Evolutionary conservation across 768 basidiomycete genomes (phyloP).

Genomic region (Rhizopogon vinicolor): DNA sequence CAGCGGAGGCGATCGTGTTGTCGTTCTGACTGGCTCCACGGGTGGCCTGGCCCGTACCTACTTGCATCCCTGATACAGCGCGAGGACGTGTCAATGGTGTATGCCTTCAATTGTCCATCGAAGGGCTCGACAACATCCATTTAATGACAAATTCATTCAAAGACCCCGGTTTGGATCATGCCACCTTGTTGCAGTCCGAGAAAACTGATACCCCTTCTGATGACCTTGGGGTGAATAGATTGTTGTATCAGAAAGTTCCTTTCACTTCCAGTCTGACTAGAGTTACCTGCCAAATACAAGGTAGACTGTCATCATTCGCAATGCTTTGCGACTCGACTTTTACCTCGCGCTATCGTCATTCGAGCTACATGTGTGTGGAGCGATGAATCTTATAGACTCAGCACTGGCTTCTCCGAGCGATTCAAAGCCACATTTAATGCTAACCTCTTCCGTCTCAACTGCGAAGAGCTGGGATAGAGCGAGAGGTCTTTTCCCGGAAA

Average conservation of each 20-base stretch:
- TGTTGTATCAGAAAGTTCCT: too few species aligned
- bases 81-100: slow-evolving; percentile 1
- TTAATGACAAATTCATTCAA: too few species aligned
- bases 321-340: slow-evolving; percentile 40
- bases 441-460: slow-evolving; percentile 34
- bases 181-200: too few species aligned
- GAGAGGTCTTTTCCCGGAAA: slow-evolving; percentile 27
- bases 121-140: slow-evolving; percentile 1
- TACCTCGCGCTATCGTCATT: slow-evolving; percentile 33
- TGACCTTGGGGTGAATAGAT: too few species aligned
- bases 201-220: too few species aligned
- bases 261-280: too few species aligned
- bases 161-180: too few species aligned
- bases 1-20: slow-evolving; percentile 6
- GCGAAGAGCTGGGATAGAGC: slow-evolving; percentile 13
- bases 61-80: too few species aligned
- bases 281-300: too few species aligned
- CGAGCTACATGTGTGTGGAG: slow-evolving; percentile 31
- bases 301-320: slow-evolving; percentile 26
- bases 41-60: too few species aligned
- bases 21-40: slow-evolving; percentile 29
- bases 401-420: slow-evolving; percentile 24
- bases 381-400: slow-evolving; percentile 38
- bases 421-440: slow-evolving; percentile 32
- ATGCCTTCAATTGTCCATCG: slow-evolving; percentile 22